These are phyloP conservation scores for Diaporthe humulicola DNA, from an alignment of 2,329 filamentous ascomycete species.

Conservation along the genomic window DNA sequence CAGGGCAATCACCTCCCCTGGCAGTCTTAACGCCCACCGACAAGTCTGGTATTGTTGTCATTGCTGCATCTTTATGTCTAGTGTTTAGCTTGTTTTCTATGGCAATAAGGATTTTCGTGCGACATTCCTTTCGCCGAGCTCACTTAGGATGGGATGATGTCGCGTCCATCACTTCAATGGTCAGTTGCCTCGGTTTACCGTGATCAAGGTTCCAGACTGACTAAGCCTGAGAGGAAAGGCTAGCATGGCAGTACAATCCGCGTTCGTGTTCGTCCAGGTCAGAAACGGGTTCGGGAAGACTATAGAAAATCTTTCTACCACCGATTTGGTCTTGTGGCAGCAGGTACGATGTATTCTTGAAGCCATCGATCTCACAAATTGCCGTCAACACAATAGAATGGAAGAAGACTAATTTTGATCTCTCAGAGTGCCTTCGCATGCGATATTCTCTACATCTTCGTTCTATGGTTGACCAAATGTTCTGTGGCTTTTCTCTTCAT, in stretches of 20 bases:
- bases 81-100: conserved; percentile 54
- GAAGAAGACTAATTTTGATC: not conserved
- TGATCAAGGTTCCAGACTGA: not conserved
- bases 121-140: conserved; percentile 46
- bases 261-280: conserved; percentile 53
- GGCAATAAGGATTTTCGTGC: conserved; percentile 54
- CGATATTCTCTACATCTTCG: conserved; percentile 58
- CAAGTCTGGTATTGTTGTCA: conserved; percentile 55
- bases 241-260: conserved; percentile 52
- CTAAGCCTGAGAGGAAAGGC: conserved; percentile 42
- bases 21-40: conserved; percentile 52
- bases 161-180: conserved; percentile 49
- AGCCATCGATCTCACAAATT: not conserved
- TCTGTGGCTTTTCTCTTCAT: conserved; percentile 57
- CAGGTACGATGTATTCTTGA: conserved; percentile 48
- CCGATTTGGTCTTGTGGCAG: conserved; percentile 46
- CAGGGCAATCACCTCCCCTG: conserved; percentile 48
- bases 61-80: conserved; percentile 53
- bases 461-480: conserved; percentile 58
- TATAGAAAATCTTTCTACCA: conserved; percentile 42
- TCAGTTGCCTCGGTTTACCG: not conserved
- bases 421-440: conserved; percentile 52
- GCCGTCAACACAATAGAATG: not conserved
- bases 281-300: conserved; percentile 55
- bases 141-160: conserved; percentile 51